Evolutionary conservation across 2,329 filamentous ascomycete genomes (phyloP).

Genomic region (Neonectria ditissima): DNA sequence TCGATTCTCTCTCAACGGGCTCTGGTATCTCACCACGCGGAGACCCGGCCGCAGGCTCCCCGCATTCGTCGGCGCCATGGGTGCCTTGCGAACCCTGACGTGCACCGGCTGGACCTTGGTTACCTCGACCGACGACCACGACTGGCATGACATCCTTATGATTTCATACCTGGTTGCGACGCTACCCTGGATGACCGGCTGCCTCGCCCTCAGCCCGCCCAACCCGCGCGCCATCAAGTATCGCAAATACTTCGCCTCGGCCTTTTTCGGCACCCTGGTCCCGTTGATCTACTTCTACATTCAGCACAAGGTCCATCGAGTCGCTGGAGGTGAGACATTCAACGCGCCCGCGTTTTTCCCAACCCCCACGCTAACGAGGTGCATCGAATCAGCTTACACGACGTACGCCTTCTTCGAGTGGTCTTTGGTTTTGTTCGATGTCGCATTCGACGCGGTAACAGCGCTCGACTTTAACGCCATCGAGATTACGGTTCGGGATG

Average conservation of each 20-base stretch:
- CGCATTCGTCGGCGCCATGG: slow-evolving; percentile 82
- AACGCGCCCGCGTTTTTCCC: neutral
- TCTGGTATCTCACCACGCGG: slow-evolving; percentile 92
- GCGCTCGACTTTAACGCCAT: slow-evolving; percentile 90
- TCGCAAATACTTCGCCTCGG: slow-evolving; percentile 82
- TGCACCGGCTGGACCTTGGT: slow-evolving; percentile 99
- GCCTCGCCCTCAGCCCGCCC: slow-evolving; percentile 86
- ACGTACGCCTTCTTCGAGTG: slow-evolving; percentile 99
- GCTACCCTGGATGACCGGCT: slow-evolving; percentile 93
- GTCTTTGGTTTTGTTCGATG: slow-evolving; percentile 93
- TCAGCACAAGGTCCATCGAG: slow-evolving; percentile 95
- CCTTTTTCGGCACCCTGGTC: slow-evolving; percentile 91
- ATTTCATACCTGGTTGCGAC: slow-evolving; percentile 96
- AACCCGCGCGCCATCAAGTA: slow-evolving; percentile 88
- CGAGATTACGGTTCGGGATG: slow-evolving; percentile 88
- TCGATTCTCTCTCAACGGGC: slow-evolving; percentile 87
- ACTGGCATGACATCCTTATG: slow-evolving; percentile 99
- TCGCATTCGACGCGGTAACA: slow-evolving; percentile 95
- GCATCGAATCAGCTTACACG: slow-evolving; percentile 79
- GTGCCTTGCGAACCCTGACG: slow-evolving; percentile 88
- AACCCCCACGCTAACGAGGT: slow-evolving; percentile 30
- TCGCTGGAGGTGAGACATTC: slow-evolving; percentile 83
- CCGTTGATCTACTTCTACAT: slow-evolving; percentile 97
- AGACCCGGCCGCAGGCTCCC: slow-evolving; percentile 80
- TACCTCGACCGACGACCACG: slow-evolving; percentile 96